These are phyloP conservation scores for Trichoderma virens DNA, from an alignment of 495 filamentous ascomycete genomes.

Conservation along the genomic window DNA sequence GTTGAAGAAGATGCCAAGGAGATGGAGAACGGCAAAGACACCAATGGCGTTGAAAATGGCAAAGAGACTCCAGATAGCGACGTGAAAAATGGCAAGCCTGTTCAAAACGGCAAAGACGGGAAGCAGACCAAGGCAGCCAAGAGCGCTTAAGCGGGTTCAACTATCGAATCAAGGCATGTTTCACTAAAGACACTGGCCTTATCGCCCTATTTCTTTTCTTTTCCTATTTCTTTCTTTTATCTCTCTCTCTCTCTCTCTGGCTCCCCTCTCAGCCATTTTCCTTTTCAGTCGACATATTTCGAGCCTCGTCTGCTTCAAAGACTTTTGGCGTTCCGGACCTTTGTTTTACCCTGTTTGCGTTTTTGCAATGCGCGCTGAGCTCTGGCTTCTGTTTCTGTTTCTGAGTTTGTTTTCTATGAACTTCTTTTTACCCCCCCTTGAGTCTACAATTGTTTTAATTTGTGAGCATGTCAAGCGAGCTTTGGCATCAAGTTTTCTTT, in stretches of 20 bases:
- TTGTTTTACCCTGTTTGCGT: no score
- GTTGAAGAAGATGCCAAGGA: neutral
- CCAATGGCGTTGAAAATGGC: neutral
- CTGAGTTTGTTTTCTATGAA: no score
- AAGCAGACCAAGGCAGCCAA: no score
- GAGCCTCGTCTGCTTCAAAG: no score
- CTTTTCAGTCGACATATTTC: no score
- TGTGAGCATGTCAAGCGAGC: neutral
- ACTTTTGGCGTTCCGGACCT: no score
- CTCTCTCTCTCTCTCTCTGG: neutral
- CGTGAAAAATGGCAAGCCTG: neutral
- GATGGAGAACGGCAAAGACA: neutral
- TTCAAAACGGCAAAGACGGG: neutral
- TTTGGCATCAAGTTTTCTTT: neutral
- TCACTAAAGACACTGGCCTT: neutral
- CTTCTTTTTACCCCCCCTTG: no score
- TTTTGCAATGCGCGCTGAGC: no score
- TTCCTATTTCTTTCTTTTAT: neutral
- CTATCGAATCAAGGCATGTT: neutral
- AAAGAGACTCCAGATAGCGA: neutral
- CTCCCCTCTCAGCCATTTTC: neutral
- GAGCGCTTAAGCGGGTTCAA: no score
- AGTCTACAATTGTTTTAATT: neutral
- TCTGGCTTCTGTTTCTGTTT: no score
- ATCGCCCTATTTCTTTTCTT: neutral